Evolutionary conservation across 2,329 filamentous ascomycete genomes (phyloP), one percentile per base, ranked within the genome.

Genomic region (Microcera coccophila): DNA sequence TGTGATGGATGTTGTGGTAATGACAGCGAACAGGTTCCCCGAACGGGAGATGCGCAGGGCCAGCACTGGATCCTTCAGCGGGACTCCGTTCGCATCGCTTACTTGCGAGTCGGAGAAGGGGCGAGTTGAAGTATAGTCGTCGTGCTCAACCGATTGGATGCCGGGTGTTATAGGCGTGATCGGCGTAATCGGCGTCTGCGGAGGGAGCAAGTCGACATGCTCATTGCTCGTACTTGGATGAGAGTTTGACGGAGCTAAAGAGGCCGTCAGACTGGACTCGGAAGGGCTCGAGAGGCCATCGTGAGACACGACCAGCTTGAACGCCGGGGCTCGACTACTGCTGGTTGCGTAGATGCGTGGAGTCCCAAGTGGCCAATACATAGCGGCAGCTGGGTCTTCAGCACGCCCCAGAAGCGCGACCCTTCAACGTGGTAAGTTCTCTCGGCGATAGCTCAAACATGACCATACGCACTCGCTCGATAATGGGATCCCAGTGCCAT

Each of bases 341-440:
- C 76, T 86, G 57, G 85, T 85, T 62, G 87, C 84, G 72, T 88
- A 91, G 65, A 90, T 82, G 65, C 84, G 82, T 62, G 88, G 87
- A 64, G 87, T 87, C 66, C 86, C 87, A 66, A 90, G 80, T 61
- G 88, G 88, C 88, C 88, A 94, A 77, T 94, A 94, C 88, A 93
- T 94, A 75, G 71, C 74, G 62, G 48, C 47, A 52, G 49, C 50
- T 53, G 52, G 49, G 55, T 53, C 53, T 50, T 55, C 53, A 57
- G 54, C 50, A 47, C 48, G 49, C 42, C 37, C 47, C 33, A 26
- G 32, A 44, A 41, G 43, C 42, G 54, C 47, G 42, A 47, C 49
- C 39, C 51, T 52, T 49, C 26, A 43, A 38, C 37, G 38, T 42
- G 40, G 37, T 39, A 44, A 29, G 39, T 21, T 45, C 38, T 49